These are phyloP conservation scores for Pilasporangium apinafurcum DNA, from an alignment of 352 stramenopile species.

Conservation along the genomic window DNA sequence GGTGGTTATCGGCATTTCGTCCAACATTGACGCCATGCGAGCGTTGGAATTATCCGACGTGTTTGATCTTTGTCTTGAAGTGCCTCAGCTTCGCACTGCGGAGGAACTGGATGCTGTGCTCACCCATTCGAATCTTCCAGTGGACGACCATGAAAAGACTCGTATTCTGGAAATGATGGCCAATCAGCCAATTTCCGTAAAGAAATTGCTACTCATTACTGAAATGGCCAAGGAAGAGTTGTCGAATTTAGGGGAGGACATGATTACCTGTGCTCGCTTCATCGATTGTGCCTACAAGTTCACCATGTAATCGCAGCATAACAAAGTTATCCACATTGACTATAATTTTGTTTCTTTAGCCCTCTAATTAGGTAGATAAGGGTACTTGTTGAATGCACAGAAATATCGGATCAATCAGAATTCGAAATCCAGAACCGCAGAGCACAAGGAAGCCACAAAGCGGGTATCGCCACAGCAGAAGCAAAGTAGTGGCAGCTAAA, in stretches of 20 bases:
- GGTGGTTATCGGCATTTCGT: slow-evolving; percentile 95
- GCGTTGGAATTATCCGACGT: slow-evolving; percentile 91
- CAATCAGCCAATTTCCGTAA: slow-evolving; percentile 95
- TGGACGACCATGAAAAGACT: slow-evolving; percentile 56
- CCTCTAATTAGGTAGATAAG: too few relatives aligned
- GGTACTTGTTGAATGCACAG: not conserved
- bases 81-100: slow-evolving; percentile 88
- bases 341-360: slow-evolving; percentile 2
- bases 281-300: slow-evolving; percentile 85
- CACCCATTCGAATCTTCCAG: slow-evolving; percentile 73
- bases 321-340: not conserved
- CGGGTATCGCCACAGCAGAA: not conserved
- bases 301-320: slow-evolving; percentile 15
- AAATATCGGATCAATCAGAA: not conserved
- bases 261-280: slow-evolving; percentile 70
- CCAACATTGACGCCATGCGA: slow-evolving; percentile 88
- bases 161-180: slow-evolving; percentile 66
- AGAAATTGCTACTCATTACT: slow-evolving; percentile 95
- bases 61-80: slow-evolving; percentile 92
- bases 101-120: slow-evolving; percentile 87
- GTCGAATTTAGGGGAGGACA: slow-evolving; percentile 46
- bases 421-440: not conserved
- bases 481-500: too few relatives aligned
- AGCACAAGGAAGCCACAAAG: not conserved
- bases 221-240: slow-evolving; percentile 95